Base-by-base conservation (phyloP, 345 rosid genomes). In the Murraya koenigii region DNA sequence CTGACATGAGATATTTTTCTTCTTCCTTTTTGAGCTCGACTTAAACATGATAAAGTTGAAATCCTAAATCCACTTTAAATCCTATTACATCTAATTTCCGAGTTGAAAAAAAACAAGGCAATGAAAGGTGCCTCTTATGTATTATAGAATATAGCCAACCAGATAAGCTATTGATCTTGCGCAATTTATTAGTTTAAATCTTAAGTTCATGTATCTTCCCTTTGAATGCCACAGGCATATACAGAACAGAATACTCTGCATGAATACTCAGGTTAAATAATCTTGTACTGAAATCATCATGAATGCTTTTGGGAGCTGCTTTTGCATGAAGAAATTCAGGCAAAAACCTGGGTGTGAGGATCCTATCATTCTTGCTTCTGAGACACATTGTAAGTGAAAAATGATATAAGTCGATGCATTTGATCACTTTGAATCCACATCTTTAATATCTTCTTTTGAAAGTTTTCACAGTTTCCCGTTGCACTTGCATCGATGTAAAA, bases 371-470 rank as follows among this genome's bases (percentile, higher is more conserved):
- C 98, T 94, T 85, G 95, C 97, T 72, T 86, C 97, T 23, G 87
- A 90, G 82, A 94, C 97, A 76, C 88, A 86, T 14, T 94, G 98
- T 94, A 89, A 90, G 98, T 89, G 11, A 78, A 67, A 23, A 41
- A 39, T 54, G 5, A 13, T 44, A 61, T 77, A 47, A 59, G 26
- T 30, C 73, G 15, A 1, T 41, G 15, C 19, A 33, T 22, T 64
- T 3, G n/a, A n/a, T 49, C 36, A 62, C 26, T 81, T 68, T 58
- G 55, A 54, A 66, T 65, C 25, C 8, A 10, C 9, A 32, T n/a
- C 33, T 36, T 80, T 32, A 17, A 19, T 36, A 38, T 23, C 17
- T 56, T 66, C 25, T 59, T 20, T 25, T 38, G 56, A 25, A 17
- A 35, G 22, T 41, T 56, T 36, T 19, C 36, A 56, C 5, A 22